A percentile compares a stretch with the other conserved stretches of the same genome.
Evolutionary conservation across 148 eudicot genomes (phyloP).

Genomic region (Silene conica): DNA sequence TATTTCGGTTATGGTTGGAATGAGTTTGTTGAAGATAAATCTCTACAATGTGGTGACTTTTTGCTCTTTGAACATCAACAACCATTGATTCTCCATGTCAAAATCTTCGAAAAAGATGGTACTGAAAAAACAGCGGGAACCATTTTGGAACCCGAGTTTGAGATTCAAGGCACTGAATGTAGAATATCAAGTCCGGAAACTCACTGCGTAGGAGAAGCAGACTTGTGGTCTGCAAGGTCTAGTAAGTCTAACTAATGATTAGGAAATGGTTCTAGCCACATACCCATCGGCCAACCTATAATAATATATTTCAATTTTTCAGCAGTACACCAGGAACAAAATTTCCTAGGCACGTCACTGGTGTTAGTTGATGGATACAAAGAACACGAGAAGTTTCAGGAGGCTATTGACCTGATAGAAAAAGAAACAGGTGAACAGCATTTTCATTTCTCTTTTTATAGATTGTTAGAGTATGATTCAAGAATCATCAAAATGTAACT

Average conservation of each 20-base stretch:
- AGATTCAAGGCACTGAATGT: slow-evolving; percentile 10
- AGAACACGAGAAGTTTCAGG: background rate
- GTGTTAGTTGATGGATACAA: background rate
- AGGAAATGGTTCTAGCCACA: too few relatives aligned
- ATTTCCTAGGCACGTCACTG: background rate
- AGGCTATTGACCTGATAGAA: background rate
- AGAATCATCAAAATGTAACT: background rate
- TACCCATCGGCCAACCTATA: too few relatives aligned
- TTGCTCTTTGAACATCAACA: slow-evolving; percentile 21
- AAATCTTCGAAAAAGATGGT: slow-evolving; percentile 27
- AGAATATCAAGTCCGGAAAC: background rate
- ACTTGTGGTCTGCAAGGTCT: slow-evolving; percentile 10
- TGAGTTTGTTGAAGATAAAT: slow-evolving; percentile 19
- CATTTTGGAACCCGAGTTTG: background rate
- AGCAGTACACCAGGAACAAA: background rate
- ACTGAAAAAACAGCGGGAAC: slow-evolving; percentile 17
- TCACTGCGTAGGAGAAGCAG: slow-evolving; percentile 10
- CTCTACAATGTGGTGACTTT: slow-evolving; percentile 20
- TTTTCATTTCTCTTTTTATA: too few relatives aligned
- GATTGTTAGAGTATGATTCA: background rate
- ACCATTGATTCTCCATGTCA: slow-evolving; percentile 23
- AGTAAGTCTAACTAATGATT: slow-evolving; percentile 17
- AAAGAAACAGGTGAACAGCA: background rate
- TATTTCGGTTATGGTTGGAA: slow-evolving; percentile 22
- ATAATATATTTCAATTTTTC: too few relatives aligned